Percentiles rank a stretch among this genome's conserved stretches.
phyloP scores from a whole-genome alignment of 345 rosid species.

The Rhizophora mangle region DNA sequence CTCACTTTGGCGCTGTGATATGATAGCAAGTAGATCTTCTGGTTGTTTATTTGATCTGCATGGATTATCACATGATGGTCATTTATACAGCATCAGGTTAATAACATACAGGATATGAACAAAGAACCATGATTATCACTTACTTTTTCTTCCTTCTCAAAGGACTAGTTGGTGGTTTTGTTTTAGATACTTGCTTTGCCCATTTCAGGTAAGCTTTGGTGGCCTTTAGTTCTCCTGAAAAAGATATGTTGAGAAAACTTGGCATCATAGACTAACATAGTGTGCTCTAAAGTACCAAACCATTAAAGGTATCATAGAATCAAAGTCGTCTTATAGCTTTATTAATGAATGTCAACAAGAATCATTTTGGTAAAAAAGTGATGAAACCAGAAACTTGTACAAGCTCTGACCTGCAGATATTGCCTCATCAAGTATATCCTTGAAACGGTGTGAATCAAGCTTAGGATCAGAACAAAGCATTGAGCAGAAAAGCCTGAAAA shows the following conservation, averaged over 20 bases:
- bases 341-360: neutral
- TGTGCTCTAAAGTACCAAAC: neutral
- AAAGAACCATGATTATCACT: conserved; percentile 19
- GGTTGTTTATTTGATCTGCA: conserved; percentile 48
- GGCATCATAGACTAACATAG: neutral
- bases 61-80: neutral
- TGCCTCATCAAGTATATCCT: conserved; percentile 70
- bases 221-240: conserved; percentile 61
- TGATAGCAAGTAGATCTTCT: conserved; percentile 56
- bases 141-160: conserved; percentile 52
- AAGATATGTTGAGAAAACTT: neutral
- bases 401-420: conserved; percentile 56
- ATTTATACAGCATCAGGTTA: too few species aligned
- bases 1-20: conserved; percentile 57
- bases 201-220: conserved; percentile 82
- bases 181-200: conserved; percentile 61
- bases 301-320: neutral
- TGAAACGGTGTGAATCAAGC: conserved; percentile 90
- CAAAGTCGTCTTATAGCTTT: neutral
- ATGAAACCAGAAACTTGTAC: neutral
- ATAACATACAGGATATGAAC: neutral
- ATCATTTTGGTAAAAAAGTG: neutral
- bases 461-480: conserved; percentile 90
- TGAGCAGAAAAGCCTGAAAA: conserved; percentile 62
- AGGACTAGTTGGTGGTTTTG: conserved; percentile 68